Base-by-base conservation (phyloP, 345 rosid genomes). In the Mangifera indica region DNA sequence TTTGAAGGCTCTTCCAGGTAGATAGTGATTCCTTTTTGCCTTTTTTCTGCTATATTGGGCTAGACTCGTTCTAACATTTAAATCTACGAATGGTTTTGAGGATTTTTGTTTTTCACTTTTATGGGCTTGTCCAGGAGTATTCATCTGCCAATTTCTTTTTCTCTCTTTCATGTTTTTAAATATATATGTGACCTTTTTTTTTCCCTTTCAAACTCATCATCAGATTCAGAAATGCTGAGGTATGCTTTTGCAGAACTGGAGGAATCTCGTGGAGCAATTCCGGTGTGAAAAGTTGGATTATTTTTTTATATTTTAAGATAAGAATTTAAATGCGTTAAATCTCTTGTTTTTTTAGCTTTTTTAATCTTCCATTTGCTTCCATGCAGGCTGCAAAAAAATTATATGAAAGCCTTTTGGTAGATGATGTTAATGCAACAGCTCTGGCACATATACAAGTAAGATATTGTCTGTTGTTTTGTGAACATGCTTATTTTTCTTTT, bases 201-300 rank as follows among this genome's bases (percentile, higher is more conserved):
- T 74, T 75, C 52, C 45, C 73, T 24, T 72, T 40, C 25, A 72
- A 53, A 7, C 66, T 66, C 32, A 22, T 48, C 49, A 55, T 60
- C 87, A 94, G 97, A 88, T 75, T 94, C 97, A 60, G 97, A 89
- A 73, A 82, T 87, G 91, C 83, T 92, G 55, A 87, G 89, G 83
- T 94, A 90, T 89, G 98, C 97, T 70, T 92, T 87, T 81, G 97
- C 96, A 1, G 97, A 94, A 84, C 76, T 90, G 80, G 97, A 94
- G 85, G 98, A 92, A 86, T 87, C 97, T 71, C 91, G 86, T 66
- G 97, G 98, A 74, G 92, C 95, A 71, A 79, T 88, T 45, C 90
- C 80, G 87, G 97, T 86, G 72, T 65, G 80, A 26, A 37, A 70
- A 74, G 40, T 72, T 32, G 22, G 49, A 67, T 24, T 55, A 17